phyloP scores from a whole-genome alignment of 352 stramenopile species.

The Blastocystis sp. region DNA sequence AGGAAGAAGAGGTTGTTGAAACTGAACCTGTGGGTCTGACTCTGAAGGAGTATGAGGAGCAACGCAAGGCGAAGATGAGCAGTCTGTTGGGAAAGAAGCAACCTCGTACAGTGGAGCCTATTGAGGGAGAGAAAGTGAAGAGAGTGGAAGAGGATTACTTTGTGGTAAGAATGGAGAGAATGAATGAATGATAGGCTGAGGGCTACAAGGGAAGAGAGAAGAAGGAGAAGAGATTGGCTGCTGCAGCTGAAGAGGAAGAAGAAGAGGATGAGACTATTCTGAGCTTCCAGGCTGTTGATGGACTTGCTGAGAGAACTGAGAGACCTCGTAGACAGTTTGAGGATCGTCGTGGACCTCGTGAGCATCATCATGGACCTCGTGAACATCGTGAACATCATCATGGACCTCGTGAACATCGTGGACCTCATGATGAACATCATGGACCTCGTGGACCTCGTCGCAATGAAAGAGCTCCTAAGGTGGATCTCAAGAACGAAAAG shows the following conservation, averaged over 20 bases:
- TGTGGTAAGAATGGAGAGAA: background rate
- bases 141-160: constrained; percentile 23
- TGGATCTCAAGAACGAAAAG: constrained; percentile 31
- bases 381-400: background rate
- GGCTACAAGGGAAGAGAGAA: constrained; percentile 22
- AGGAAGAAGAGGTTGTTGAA: background rate
- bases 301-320: background rate
- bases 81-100: constrained; percentile 1
- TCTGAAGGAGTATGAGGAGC: constrained; percentile 25
- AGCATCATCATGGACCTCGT: background rate
- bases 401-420: background rate
- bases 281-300: constrained; percentile 46
- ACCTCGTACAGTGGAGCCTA: background rate
- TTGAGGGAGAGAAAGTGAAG: background rate
- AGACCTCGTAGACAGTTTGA: background rate
- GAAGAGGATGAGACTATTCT: constrained; percentile 17
- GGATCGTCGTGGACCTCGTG: background rate
- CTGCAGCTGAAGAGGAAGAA: background rate
- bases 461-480: background rate
- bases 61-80: constrained; percentile 22
- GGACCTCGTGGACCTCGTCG: too few species aligned
- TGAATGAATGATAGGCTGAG: background rate
- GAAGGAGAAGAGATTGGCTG: constrained; percentile 7
- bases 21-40: background rate
- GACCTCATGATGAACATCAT: background rate